phyloP scores from a whole-genome alignment of 2,329 filamentous ascomycete genomes.

The Trichoderma koningii region DNA sequence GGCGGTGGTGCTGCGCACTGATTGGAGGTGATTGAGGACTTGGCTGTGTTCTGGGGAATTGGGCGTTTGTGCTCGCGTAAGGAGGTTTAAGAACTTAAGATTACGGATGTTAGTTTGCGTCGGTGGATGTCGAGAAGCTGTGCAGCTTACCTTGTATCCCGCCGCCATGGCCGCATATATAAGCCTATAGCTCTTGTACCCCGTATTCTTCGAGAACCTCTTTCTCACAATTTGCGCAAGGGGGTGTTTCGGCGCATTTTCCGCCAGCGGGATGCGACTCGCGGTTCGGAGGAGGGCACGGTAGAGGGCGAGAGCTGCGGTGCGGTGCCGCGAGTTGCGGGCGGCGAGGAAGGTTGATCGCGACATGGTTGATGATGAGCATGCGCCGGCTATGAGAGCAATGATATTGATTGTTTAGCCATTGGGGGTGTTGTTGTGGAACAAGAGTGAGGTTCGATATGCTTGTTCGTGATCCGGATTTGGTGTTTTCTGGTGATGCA shows the following conservation, averaged over 20 bases:
- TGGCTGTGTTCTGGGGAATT: constrained; percentile 45
- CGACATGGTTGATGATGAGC: constrained; percentile 30
- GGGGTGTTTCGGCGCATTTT: constrained; percentile 45
- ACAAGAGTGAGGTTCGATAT: too few species aligned
- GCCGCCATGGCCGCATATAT: constrained; percentile 63
- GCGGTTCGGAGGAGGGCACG: constrained; percentile 66
- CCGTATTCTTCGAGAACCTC: constrained; percentile 62
- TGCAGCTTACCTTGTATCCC: constrained; percentile 62
- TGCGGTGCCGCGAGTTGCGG: constrained; percentile 55
- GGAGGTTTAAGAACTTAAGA: constrained; percentile 44
- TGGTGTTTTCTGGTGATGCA: constrained; percentile 10
- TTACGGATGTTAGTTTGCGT: neutral
- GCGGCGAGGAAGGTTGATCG: constrained; percentile 49
- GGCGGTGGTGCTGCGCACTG: constrained; percentile 36
- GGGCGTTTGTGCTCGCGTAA: constrained; percentile 43
- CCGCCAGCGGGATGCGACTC: constrained; percentile 53
- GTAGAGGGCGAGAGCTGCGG: constrained; percentile 68
- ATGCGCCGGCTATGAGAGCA: neutral
- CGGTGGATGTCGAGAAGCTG: neutral
- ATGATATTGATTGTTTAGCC: neutral
- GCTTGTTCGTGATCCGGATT: neutral
- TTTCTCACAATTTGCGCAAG: constrained; percentile 61
- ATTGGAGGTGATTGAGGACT: constrained; percentile 41
- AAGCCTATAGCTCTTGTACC: constrained; percentile 60
- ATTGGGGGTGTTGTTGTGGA: neutral